Evolutionary conservation across 2,329 filamentous ascomycete genomes (phyloP).

Genomic region (Rhynchosporium graminicola): DNA sequence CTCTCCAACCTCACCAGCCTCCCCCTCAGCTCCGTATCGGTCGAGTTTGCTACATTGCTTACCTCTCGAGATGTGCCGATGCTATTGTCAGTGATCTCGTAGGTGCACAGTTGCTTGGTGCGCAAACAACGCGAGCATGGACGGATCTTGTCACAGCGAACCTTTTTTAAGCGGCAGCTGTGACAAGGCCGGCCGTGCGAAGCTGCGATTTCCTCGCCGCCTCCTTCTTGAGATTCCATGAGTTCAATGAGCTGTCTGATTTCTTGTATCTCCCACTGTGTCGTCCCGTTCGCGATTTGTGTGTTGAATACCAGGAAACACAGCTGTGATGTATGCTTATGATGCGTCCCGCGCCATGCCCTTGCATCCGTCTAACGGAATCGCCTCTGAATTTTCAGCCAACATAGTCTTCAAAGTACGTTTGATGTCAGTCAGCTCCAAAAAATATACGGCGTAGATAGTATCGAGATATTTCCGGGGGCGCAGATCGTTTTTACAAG

Average conservation of each 20-base stretch:
- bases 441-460: neutral
- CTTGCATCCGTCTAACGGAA: neutral
- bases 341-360: neutral
- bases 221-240: slow-evolving; percentile 12
- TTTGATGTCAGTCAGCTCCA: neutral
- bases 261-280: neutral
- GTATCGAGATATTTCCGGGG: too few relatives aligned
- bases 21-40: slow-evolving; percentile 28
- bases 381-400: neutral
- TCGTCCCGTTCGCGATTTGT: neutral
- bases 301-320: neutral
- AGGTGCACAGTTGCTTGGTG: slow-evolving; percentile 60
- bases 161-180: slow-evolving; percentile 51
- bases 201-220: slow-evolving; percentile 7
- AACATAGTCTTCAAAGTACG: neutral
- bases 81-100: slow-evolving; percentile 41
- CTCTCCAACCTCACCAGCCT: slow-evolving; percentile 28
- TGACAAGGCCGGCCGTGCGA: slow-evolving; percentile 25
- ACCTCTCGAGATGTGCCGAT: neutral
- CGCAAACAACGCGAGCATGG: slow-evolving; percentile 70
- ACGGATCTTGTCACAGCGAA: slow-evolving; percentile 71
- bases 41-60: slow-evolving; percentile 3
- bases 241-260: neutral
- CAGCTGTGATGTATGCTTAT: neutral
- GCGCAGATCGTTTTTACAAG: too few relatives aligned